phyloP scores from a whole-genome alignment of 2,329 filamentous ascomycete genomes.

The Colletotrichum destructivum region DNA sequence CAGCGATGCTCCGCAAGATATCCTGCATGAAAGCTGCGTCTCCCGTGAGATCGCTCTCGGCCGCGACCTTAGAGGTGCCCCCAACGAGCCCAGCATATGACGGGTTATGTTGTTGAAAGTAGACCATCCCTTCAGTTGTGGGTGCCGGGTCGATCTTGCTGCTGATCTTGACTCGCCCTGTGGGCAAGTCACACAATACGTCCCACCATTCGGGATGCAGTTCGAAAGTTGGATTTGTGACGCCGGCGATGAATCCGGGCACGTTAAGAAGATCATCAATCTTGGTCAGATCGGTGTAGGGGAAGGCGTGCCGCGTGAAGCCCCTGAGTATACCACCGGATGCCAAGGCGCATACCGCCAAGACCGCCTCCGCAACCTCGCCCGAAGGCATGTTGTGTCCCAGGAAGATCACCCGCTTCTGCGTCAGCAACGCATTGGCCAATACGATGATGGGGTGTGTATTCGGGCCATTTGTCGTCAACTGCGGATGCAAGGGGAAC shows the following conservation, averaged over 20 bases:
- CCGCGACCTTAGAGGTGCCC: conserved; percentile 56
- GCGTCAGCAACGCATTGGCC: conserved; percentile 93
- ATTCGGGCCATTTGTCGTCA: conserved; percentile 90
- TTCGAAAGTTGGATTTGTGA: conserved; percentile 97
- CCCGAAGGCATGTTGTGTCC: conserved; percentile 96
- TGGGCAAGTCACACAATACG: conserved; percentile 91
- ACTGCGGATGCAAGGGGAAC: conserved; percentile 89
- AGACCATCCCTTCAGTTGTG: conserved; percentile 86
- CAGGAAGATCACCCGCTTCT: conserved; percentile 96
- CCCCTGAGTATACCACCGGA: conserved; percentile 93
- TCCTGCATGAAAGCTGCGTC: conserved; percentile 92
- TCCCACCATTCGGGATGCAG: conserved; percentile 99
- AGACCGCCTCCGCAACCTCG: conserved; percentile 96
- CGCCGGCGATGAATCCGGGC: conserved; percentile 96
- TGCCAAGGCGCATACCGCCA: conserved; percentile 94
- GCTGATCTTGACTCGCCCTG: conserved; percentile 94
- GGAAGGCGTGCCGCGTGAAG: conserved; percentile 96
- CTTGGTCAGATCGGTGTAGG: conserved; percentile 97
- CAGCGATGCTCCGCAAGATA: conserved; percentile 85
- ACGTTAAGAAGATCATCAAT: conserved; percentile 97
- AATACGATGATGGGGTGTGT: conserved; percentile 97
- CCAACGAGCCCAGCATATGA: conserved; percentile 66
- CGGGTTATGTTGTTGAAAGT: conserved; percentile 87
- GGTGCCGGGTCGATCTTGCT: conserved; percentile 86
- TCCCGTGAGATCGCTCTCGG: conserved; percentile 79